Evolutionary conservation across 352 stramenopile genomes (phyloP).

Genomic region (Globisporangium nodosum): DNA sequence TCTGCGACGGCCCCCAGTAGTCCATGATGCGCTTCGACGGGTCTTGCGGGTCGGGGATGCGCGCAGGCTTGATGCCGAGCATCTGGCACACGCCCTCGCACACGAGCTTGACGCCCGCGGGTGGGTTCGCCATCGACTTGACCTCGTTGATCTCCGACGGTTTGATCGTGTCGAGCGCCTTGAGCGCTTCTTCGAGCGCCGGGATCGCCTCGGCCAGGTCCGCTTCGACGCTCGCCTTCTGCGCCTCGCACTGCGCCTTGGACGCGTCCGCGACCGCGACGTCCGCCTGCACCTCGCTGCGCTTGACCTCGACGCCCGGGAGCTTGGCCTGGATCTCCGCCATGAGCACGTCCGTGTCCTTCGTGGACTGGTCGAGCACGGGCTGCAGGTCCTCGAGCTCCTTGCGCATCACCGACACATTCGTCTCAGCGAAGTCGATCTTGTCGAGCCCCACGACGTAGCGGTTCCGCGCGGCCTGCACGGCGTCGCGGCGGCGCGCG

Average conservation of each 20-base stretch:
- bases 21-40: conserved; percentile 93
- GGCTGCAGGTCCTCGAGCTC: conserved; percentile 93
- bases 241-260: conserved; percentile 88
- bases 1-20: conserved; percentile 92
- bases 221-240: conserved; percentile 81
- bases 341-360: conserved; percentile 93
- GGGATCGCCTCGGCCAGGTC: conserved; percentile 93
- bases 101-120: conserved; percentile 90
- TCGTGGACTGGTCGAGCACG: conserved; percentile 87
- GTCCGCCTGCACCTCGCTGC: conserved; percentile 74
- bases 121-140: conserved; percentile 91
- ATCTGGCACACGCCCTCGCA: conserved; percentile 94
- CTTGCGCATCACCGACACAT: conserved; percentile 92
- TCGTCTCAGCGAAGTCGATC: conserved; percentile 90
- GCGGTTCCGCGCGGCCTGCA: conserved; percentile 74
- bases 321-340: conserved; percentile 91
- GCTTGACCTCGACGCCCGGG: conserved; percentile 80
- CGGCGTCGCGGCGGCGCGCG: conserved; percentile 69
- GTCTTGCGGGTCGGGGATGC: conserved; percentile 90
- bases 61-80: conserved; percentile 89
- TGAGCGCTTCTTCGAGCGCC: conserved; percentile 90
- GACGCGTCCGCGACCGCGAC: conserved; percentile 70
- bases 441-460: conserved; percentile 93
- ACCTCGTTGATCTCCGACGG: conserved; percentile 91
- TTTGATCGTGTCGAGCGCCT: conserved; percentile 91